Base-by-base conservation (phyloP, 2,329 filamentous ascomycete species). In the Pestalotiopsis sp. region DNA sequence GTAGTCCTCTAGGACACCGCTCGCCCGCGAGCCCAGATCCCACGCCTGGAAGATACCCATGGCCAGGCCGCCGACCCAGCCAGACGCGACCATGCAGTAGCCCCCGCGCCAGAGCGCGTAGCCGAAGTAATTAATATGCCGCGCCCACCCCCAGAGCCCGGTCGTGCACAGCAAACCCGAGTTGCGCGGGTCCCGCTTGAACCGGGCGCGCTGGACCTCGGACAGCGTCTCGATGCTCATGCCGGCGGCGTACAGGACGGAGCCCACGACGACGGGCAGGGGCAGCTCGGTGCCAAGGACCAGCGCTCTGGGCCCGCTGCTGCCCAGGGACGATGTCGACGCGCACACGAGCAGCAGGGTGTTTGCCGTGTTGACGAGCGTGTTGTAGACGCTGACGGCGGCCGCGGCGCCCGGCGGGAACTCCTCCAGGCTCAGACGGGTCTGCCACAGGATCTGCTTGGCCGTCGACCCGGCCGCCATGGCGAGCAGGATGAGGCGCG, bases 371-470 rank as follows among this genome's bases (percentile, higher is more conserved):
- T 90, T 90, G 73, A 84, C 74, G 10, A 85, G 44, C 0, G 82
- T 81, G 75, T 91, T 91, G 80, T 86, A 88, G 2, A 75, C 64
- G 14, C 79, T 78, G 14, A 91, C 80, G 2, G 76, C 67, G 0
- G 82, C 56, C 0, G 86, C 86, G 2, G 77, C 75, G 0, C 59
- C 24, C 0, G 82, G 77, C 0, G 79, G 78, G 77, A 90, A 85
- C 13, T 84, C 80, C 70, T 89, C 86, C 60, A 82, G 77, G 20
- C 81, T 83, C 2, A 87, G 75, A 30, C 71, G 72, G 1, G 80
- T 73, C 14, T 85, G 77, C 84, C 86, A 88, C 76, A 85, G 84
- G 72, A 85, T 83, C 68, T 90, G 88, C 78, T 90, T 90, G 35
- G 84, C 67, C 26, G 82, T 79, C 52, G 80, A 82, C 66, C 84